Percentiles rank a stretch among this genome's conserved stretches.
These are phyloP conservation scores for Psilocybe mexicana DNA, from an alignment of 1,284 basidiomycete genomes.

Conservation along the genomic window DNA sequence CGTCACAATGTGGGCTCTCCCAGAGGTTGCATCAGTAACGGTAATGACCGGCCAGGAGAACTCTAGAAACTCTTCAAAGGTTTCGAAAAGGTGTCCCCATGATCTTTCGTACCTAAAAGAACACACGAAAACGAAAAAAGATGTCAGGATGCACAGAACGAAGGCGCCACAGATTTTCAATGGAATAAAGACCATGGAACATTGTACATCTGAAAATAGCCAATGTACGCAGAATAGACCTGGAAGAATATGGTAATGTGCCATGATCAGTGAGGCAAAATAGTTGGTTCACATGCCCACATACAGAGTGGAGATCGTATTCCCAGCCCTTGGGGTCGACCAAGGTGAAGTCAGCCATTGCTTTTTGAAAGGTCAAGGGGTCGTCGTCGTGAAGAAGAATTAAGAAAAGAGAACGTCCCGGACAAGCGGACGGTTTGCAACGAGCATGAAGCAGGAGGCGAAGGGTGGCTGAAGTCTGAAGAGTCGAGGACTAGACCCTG, in stretches of 20 bases:
- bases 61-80: slow-evolving; percentile 79
- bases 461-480: slow-evolving; percentile 1
- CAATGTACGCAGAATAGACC: slow-evolving; percentile 86
- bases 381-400: slow-evolving; percentile 8
- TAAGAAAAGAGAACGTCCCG: background rate
- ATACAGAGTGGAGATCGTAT: slow-evolving; percentile 81
- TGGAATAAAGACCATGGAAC: slow-evolving; percentile 63
- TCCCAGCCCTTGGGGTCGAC: slow-evolving; percentile 83
- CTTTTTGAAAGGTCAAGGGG: background rate
- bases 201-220: slow-evolving; percentile 74
- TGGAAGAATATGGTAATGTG: slow-evolving; percentile 24
- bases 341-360: slow-evolving; percentile 67
- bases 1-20: slow-evolving; percentile 79
- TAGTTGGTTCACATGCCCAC: slow-evolving; percentile 22
- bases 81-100: slow-evolving; percentile 80
- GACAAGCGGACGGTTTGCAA: background rate
- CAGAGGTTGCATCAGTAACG: slow-evolving; percentile 72
- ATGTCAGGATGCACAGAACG: slow-evolving; percentile 4
- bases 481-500: background rate
- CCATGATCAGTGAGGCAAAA: slow-evolving; percentile 1
- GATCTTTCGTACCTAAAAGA: slow-evolving; percentile 70
- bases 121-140: slow-evolving; percentile 7
- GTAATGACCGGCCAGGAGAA: slow-evolving; percentile 87
- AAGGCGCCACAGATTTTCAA: slow-evolving; percentile 31
- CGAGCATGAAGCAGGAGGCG: background rate